Base-by-base conservation (phyloP, 306 rosid species). In the Medicago arabica region DNA sequence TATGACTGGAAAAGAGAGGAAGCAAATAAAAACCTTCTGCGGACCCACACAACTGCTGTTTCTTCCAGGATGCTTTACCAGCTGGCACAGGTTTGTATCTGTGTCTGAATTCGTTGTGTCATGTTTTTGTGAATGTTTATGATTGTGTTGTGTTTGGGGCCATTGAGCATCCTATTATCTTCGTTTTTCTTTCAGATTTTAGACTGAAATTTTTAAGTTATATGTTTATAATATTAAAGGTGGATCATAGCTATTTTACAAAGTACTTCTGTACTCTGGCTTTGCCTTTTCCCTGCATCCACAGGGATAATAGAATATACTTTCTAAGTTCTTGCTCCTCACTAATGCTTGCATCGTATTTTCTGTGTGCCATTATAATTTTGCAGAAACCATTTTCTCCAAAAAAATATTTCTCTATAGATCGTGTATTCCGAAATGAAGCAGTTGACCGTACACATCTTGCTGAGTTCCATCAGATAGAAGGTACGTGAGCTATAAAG, bases 391-490 rank as follows among this genome's bases (percentile, higher is more conserved):
- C 97, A 40, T 95, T 95, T 84, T 39, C 77, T 54, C 97, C 97
- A 1, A 89, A 92, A 78, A 95, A 88, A 74, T 95, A 95, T 83
- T 92, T 87, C 89, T 95, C 99, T 28, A 95, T 95, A 58, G 97
- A 95, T 72, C 97, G 99, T 21, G 99, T 95, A 7, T 95, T 95
- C 85, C 88, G 99, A 82, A 95, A 95, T 82, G 99, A 95, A 80
- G 99, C 99, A 3, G 97, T 95, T 6, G 99, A 95, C 85, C 88
- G 99, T 50, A 95, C 98, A 28, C 98, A 95, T 85, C 98, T 95
- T 76, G 97, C 98, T 6, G 98, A 95, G 83, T 95, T 95, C 85
- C 98, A 92, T 86, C 98, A 95, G 83, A 95, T 95, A 31, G 98
- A 95, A 95, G 98, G 98, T 95, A 84, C 44, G 31, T 31, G 23